Percentiles rank a stretch among this genome's conserved stretches.
Evolutionary conservation across 345 rosid genomes (phyloP).

Genomic region (Angophora floribunda): DNA sequence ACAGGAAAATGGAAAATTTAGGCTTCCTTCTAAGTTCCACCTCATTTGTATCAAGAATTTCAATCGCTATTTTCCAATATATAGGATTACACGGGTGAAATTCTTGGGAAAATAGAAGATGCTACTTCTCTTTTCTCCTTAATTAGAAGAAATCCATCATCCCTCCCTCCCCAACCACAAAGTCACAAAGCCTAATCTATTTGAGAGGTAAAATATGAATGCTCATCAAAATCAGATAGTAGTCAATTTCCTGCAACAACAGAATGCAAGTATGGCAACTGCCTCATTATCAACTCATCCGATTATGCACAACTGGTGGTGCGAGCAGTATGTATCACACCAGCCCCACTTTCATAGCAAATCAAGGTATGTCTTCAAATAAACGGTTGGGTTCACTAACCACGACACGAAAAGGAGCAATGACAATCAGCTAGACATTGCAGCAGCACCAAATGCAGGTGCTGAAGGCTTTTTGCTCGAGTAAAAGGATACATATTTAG

Average conservation of each 20-base stretch:
- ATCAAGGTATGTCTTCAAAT: background rate
- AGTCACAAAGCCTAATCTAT: background rate
- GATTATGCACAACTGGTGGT: background rate
- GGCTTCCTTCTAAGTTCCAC: background rate
- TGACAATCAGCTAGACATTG: background rate
- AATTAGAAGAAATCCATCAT: background rate
- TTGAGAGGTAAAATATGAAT: background rate
- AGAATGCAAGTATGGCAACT: background rate
- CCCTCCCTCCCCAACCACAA: background rate
- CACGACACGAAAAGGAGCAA: background rate
- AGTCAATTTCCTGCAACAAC: background rate
- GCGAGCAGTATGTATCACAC: background rate
- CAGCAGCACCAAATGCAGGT: background rate
- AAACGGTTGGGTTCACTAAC: background rate
- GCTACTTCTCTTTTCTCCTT: background rate
- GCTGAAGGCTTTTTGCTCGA: background rate
- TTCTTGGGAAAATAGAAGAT: background rate
- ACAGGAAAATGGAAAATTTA: background rate
- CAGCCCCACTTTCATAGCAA: background rate
- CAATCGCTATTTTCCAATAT: background rate
- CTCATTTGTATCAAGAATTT: background rate
- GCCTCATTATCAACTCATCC: background rate
- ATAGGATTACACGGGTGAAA: background rate
- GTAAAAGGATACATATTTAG: background rate
- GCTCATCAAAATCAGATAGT: background rate